Base-by-base conservation (phyloP, 2,329 filamentous ascomycete species). In the Penicillium sp. region DNA sequence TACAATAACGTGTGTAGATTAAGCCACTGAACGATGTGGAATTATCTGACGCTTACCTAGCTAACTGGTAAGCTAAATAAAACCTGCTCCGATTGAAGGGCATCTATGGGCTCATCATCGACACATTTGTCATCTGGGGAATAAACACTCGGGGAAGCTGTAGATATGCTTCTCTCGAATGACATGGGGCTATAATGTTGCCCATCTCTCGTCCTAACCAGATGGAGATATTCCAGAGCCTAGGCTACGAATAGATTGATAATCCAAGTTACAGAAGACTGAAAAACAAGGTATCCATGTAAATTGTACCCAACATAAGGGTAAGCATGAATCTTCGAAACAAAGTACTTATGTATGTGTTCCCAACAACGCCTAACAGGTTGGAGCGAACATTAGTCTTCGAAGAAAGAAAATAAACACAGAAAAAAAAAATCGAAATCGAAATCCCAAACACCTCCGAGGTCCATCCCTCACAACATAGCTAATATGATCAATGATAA, bases 401-500 rank as follows among this genome's bases (percentile, higher is more conserved):
- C 13, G 10, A 31, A 42, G 4, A 3, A 33, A 13, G 15, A 36
- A 15, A 50, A 35, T 23, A 44, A 17, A 36, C 19, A 47, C 13
- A 33, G 31, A 13, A 36, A 36, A 10, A 39, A 50, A 51, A 17
- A 17, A 45, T 41, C 3, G 17, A 29, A 21, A 29, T 29, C 31
- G 25, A 53, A 29, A 36, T 36, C 27, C 53, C 47, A 21, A 55
- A 55, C 53, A 10, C 53, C 53, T 36, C 27, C 47, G 27, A 43
- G 39, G 38, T 35, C 29, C 39, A 45, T 44, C 39, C 39, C 39
- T 23, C 44, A 29, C 36, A 48, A 7, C 27, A 49, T 36, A 55
- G 53, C 53, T 55, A 55, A 55, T 51, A 51, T 55, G 44, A 55
- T 43, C 39, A 55, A 51, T 27, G 25, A 55, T 19, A 50, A 49